A percentile compares a stretch with the other conserved stretches of the same genome.
These are phyloP conservation scores for Aspergillus neoniger DNA, from an alignment of 2,329 filamentous ascomycete species.

Conservation along the genomic window DNA sequence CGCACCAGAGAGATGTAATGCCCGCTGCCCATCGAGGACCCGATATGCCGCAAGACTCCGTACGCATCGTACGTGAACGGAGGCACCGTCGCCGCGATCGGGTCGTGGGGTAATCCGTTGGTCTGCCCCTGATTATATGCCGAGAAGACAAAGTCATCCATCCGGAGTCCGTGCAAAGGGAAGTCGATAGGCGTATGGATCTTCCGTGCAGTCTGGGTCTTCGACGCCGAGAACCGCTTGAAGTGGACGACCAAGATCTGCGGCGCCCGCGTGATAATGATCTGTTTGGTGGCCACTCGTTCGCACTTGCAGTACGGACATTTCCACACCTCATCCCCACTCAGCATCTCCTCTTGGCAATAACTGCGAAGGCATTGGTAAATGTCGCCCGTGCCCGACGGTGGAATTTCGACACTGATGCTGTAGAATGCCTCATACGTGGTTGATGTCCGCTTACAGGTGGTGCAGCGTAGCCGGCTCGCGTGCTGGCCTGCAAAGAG, in stretches of 20 bases:
- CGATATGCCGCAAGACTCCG: constrained; percentile 77
- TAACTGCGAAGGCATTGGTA: constrained; percentile 71
- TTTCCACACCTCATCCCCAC: constrained; percentile 67
- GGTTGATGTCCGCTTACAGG: constrained; percentile 64
- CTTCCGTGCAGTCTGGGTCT: constrained; percentile 63
- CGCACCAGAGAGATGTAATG: constrained; percentile 78
- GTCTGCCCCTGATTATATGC: constrained; percentile 38
- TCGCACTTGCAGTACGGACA: constrained; percentile 74
- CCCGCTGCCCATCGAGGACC: constrained; percentile 66
- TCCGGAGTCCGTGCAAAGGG: constrained; percentile 69
- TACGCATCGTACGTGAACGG: constrained; percentile 83
- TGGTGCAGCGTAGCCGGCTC: constrained; percentile 61
- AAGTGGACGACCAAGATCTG: constrained; percentile 77
- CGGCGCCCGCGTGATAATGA: constrained; percentile 75
- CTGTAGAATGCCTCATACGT: constrained; percentile 72
- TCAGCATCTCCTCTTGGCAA: constrained; percentile 66
- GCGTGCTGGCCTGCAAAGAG: constrained; percentile 76
- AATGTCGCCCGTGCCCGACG: constrained; percentile 60
- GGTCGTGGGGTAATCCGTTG: constrained; percentile 59
- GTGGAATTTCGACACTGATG: constrained; percentile 69
- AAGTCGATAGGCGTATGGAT: constrained; percentile 73
- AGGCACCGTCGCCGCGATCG: constrained; percentile 47
- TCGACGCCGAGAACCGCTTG: constrained; percentile 66
- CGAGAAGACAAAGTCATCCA: constrained; percentile 62
- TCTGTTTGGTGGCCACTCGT: constrained; percentile 67